Evolutionary conservation across 441 rosid species (phyloP).

Genomic region (Brassica balearica): DNA sequence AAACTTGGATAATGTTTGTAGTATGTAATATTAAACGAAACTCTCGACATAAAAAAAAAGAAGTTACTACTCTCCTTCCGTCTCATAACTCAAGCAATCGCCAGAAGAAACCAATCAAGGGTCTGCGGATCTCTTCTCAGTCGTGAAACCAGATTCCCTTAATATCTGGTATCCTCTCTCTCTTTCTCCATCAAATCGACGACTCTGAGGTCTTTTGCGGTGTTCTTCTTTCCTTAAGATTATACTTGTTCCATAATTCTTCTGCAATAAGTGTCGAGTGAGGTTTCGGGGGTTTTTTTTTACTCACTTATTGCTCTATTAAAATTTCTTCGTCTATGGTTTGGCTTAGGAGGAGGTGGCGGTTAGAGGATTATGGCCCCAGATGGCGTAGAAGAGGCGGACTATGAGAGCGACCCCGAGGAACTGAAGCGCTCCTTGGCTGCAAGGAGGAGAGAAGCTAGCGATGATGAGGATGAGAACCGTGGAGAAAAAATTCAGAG

Average conservation of each 20-base stretch:
- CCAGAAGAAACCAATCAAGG: slow-evolving; percentile 1
- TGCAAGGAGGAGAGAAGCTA: slow-evolving; percentile 80
- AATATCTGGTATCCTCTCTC: no score
- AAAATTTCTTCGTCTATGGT: slow-evolving; percentile 15
- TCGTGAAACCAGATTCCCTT: no score
- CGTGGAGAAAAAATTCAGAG: slow-evolving; percentile 47
- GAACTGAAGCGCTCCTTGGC: slow-evolving; percentile 72
- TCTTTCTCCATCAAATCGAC: no score
- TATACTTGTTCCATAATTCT: neutral
- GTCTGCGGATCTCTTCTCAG: neutral
- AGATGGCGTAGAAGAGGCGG: slow-evolving; percentile 54
- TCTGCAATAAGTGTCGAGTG: neutral
- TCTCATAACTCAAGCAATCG: neutral
- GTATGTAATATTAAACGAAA: neutral
- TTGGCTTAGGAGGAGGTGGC: slow-evolving; percentile 2
- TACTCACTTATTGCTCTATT: neutral
- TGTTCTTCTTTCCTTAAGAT: no score
- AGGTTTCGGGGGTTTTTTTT: neutral
- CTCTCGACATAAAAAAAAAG: neutral
- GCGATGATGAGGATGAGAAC: slow-evolving; percentile 77
- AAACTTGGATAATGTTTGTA: neutral
- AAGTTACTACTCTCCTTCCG: neutral
- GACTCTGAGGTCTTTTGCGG: no score
- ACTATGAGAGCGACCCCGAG: slow-evolving; percentile 93
- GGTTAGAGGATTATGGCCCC: slow-evolving; percentile 49